Conservation (phyloP, 495 filamentous ascomycete species). For the Bryoglossum gracile region DNA sequence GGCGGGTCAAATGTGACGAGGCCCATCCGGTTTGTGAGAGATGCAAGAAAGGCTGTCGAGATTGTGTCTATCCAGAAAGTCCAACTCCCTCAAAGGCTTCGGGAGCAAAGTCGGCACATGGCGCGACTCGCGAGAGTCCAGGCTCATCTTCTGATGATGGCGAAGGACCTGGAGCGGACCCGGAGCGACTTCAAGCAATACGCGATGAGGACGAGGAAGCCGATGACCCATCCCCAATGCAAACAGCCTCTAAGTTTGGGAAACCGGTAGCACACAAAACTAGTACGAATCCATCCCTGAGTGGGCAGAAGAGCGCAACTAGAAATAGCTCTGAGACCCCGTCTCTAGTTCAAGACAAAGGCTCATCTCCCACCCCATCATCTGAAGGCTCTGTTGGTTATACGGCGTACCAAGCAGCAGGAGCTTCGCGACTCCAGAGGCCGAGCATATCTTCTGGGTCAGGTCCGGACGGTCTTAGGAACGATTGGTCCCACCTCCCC, state of each 20-base stretch:
- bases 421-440: constrained; percentile 26
- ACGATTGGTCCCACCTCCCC: constrained; percentile 45
- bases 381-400: constrained; percentile 29
- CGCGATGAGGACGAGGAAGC: constrained; percentile 56
- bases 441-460: constrained; percentile 19
- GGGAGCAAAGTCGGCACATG: constrained; percentile 33
- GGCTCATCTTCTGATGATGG: constrained; percentile 50
- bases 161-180: constrained; percentile 43
- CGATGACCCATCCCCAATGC: constrained; percentile 19
- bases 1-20: constrained; percentile 94
- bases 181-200: constrained; percentile 49
- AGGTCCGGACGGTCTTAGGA: constrained; percentile 21
- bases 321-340: constrained; percentile 43
- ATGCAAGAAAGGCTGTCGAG: constrained; percentile 77
- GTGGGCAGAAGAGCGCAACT: constrained; percentile 25
- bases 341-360: constrained; percentile 40
- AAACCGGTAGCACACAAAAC: constrained; percentile 26
- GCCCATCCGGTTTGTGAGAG: constrained; percentile 79
- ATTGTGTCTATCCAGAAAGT: constrained; percentile 74
- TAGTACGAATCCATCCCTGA: constrained; percentile 25
- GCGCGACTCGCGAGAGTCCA: constrained; percentile 31
- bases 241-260: constrained; percentile 28
- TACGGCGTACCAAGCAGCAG: constrained; percentile 27
- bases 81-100: constrained; percentile 40
- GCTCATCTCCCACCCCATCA: constrained; percentile 42